Base-by-base conservation (phyloP, 2,329 filamentous ascomycete species). In the Cryphonectria naterciae region DNA sequence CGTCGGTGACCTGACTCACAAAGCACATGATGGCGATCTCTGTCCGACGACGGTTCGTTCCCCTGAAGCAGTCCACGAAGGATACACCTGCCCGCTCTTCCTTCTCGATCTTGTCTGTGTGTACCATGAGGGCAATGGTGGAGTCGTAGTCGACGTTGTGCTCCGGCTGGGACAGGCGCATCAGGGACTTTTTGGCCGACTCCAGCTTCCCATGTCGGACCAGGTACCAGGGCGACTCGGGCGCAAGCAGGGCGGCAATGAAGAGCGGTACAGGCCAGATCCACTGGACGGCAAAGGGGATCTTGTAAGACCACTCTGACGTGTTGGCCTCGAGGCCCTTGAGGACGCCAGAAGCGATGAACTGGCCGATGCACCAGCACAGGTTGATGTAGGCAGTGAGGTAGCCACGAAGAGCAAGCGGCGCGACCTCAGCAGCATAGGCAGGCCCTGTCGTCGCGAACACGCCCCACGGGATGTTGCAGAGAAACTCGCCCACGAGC, bases 31-130 rank as follows among this genome's bases (percentile, higher is more conserved):
- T 81, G 35, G 80, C 81, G 68, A 86, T 83, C 75, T 85, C 81
- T 4, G 83, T 85, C 60, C 84, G 82, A 56, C 83, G 81, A 2
- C 81, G 78, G 75, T 87, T 82, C 22, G 80, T 81, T 37, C 85
- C 85, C 15, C 78, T 78, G 80, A 87, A 87, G 71, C 81, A 84
- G 73, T 87, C 85, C 68, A 75, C 73, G 72, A 85, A 85, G 1
- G 74, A 77, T 17, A 79, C 80, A 2, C 84, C 84, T 0, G 74
- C 72, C 0, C 77, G 79, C 72, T 82, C 77, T 69, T 82, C 77
- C 69, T 82, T 79, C 75, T 87, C 85, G 4, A 84, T 74, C 75
- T 85, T 80, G 75, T 84, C 80, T 43, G 83, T 85, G 68, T 83
- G 80, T 1, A 83, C 78, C 78, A 85, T 84, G 72, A 83, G 77